A percentile compares a stretch with the other conserved stretches of the same genome.
These are phyloP conservation scores for Epichloe coenophiala DNA, from an alignment of 2,329 filamentous ascomycete genomes.

Conservation along the genomic window DNA sequence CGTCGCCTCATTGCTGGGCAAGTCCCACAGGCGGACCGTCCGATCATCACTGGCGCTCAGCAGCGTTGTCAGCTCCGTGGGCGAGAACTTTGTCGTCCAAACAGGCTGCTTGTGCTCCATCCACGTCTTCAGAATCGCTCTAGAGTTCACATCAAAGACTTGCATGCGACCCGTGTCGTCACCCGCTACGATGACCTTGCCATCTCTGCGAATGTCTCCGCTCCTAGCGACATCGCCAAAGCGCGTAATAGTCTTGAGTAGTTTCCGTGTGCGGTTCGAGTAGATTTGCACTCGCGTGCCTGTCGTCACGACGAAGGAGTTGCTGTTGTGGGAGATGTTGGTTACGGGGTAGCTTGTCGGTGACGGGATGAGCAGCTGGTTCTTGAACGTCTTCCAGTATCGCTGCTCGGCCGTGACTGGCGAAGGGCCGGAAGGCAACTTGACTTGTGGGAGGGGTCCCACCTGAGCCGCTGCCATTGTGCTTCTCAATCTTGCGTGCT, in stretches of 20 bases:
- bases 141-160: slow-evolving; percentile 79
- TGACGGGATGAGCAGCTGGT: slow-evolving; percentile 77
- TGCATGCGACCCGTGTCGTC: slow-evolving; percentile 88
- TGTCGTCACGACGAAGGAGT: slow-evolving; percentile 86
- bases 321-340: slow-evolving; percentile 66
- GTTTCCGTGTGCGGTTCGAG: slow-evolving; percentile 80
- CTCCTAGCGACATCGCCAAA: slow-evolving; percentile 87
- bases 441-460: slow-evolving; percentile 64
- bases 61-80: slow-evolving; percentile 68
- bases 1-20: slow-evolving; percentile 65
- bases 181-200: slow-evolving; percentile 76
- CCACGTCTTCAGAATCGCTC: slow-evolving; percentile 93
- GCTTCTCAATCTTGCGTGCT: slow-evolving; percentile 17
- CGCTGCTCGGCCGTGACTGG: slow-evolving; percentile 82
- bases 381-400: slow-evolving; percentile 94
- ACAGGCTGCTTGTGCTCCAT: slow-evolving; percentile 86
- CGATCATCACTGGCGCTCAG: slow-evolving; percentile 88
- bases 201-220: slow-evolving; percentile 79
- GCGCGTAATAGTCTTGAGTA: slow-evolving; percentile 84
- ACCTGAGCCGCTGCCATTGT: slow-evolving; percentile 55
- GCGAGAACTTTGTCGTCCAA: slow-evolving; percentile 86
- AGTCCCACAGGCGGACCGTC: slow-evolving; percentile 87
- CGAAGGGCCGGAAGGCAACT: slow-evolving; percentile 69
- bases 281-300: slow-evolving; percentile 88
- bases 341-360: slow-evolving; percentile 83